phyloP scores from a whole-genome alignment of 306 rosid species.

The Vigna angularis region DNA sequence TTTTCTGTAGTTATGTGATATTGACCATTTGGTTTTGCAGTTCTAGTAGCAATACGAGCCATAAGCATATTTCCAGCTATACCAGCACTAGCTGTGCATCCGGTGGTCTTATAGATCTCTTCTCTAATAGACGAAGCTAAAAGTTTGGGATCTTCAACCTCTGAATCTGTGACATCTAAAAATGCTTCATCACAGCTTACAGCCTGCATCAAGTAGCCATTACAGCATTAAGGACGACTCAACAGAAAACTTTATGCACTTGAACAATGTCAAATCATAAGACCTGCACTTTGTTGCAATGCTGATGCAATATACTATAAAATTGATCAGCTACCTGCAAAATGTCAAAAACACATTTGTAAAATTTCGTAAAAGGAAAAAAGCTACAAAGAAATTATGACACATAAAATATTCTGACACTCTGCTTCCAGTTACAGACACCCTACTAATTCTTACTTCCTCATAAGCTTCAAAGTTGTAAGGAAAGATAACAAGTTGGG shows the following conservation, averaged over 20 bases:
- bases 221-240: conserved; percentile 25
- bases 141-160: conserved; percentile 67
- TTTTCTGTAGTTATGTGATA: conserved; percentile 71
- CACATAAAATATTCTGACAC: conserved; percentile 31
- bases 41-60: conserved; percentile 95
- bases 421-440: conserved; percentile 24
- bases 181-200: conserved; percentile 98
- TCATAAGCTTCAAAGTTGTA: conserved; percentile 94
- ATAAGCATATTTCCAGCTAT: conserved; percentile 88
- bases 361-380: conserved; percentile 35
- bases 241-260: conserved; percentile 33
- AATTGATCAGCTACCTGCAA: conserved; percentile 94
- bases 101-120: conserved; percentile 78
- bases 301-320: conserved; percentile 80
- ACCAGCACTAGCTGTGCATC: conserved; percentile 95
- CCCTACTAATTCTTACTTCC: conserved; percentile 61
- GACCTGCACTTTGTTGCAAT: conserved; percentile 90
- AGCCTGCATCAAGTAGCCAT: conserved; percentile 64
- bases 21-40: conserved; percentile 97
- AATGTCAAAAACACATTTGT: conserved; percentile 41
- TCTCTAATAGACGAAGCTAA: conserved; percentile 74
- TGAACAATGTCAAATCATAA: conserved; percentile 38
- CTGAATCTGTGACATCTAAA: conserved; percentile 71
- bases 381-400: not conserved
- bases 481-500: conserved; percentile 77